phyloP scores from a whole-genome alignment of 1,139 yeast genomes.

The Pichia sp. region DNA sequence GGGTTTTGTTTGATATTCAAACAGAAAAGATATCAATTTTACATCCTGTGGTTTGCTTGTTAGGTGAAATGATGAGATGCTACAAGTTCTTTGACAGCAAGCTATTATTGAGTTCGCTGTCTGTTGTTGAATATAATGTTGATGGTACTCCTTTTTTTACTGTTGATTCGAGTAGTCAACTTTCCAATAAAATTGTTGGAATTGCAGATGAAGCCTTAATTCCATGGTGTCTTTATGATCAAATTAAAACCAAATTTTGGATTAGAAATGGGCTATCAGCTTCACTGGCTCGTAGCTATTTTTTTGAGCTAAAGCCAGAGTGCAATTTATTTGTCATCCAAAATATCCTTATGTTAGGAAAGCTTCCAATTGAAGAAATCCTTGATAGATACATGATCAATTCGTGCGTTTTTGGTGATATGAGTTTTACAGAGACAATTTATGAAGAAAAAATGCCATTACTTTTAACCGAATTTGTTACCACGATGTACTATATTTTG shows the following conservation, averaged over 20 bases:
- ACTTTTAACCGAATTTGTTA: constrained; percentile 45
- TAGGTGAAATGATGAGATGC: constrained; percentile 34
- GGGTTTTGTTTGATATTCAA: constrained; percentile 26
- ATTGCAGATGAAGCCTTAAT: constrained; percentile 52
- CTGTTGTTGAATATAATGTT: not conserved
- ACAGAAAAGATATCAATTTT: constrained; percentile 40
- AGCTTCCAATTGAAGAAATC: constrained; percentile 37
- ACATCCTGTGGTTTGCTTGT: constrained; percentile 50
- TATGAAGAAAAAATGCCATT: constrained; percentile 51
- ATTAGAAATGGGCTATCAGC: constrained; percentile 61
- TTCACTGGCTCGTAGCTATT: constrained; percentile 37
- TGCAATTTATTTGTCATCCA: constrained; percentile 57
- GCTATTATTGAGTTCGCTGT: not conserved
- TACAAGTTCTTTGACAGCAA: constrained; percentile 21
- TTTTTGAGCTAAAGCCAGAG: constrained; percentile 37
- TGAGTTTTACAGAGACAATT: constrained; percentile 32
- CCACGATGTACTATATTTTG: constrained; percentile 48
- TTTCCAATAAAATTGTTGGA: constrained; percentile 15
- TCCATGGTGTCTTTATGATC: constrained; percentile 62
- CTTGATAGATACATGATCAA: constrained; percentile 56
- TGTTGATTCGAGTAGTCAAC: constrained; percentile 17
- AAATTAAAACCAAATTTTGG: constrained; percentile 80
- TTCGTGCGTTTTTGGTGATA: constrained; percentile 40
- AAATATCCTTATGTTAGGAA: constrained; percentile 38
- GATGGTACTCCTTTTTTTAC: not conserved